Conservation (phyloP, 768 basidiomycete species). For the Lyophyllum atratum region DNA sequence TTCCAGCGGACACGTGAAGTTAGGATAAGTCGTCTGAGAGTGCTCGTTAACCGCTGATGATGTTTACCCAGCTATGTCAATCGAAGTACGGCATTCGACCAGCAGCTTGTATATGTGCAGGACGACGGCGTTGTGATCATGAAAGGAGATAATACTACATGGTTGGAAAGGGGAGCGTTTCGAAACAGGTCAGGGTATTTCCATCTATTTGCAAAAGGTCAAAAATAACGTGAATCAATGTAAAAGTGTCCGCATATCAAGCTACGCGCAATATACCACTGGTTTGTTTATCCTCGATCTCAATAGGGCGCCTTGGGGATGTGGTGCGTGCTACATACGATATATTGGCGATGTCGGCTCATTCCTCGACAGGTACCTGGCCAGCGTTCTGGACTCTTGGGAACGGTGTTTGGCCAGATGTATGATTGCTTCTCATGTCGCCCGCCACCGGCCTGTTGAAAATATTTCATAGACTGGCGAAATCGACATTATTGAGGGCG, state of each 20-base stretch:
- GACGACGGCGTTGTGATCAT: slow-evolving; percentile 66
- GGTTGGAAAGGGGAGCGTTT: slow-evolving; percentile 51
- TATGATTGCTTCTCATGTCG: slow-evolving; percentile 33
- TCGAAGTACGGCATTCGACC: slow-evolving; percentile 48
- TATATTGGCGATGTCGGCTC: background rate
- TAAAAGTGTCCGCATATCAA: slow-evolving; percentile 71
- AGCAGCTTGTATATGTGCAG: slow-evolving; percentile 57
- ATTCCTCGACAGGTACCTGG: slow-evolving; percentile 61
- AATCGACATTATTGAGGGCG: slow-evolving; percentile 84
- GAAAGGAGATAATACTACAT: slow-evolving; percentile 72
- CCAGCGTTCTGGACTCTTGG: slow-evolving; percentile 81
- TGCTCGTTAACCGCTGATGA: slow-evolving; percentile 12
- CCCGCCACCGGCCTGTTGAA: slow-evolving; percentile 2
- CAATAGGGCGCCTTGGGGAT: slow-evolving; percentile 85
- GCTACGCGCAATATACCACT: slow-evolving; percentile 61
- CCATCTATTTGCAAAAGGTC: too few relatives aligned
- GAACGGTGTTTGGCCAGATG: slow-evolving; percentile 61
- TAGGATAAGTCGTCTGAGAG: slow-evolving; percentile 24
- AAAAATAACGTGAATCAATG: background rate
- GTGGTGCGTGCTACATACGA: slow-evolving; percentile 51
- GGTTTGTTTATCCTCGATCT: slow-evolving; percentile 87
- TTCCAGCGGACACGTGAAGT: slow-evolving; percentile 72
- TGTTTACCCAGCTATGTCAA: slow-evolving; percentile 58
- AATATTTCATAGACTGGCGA: slow-evolving; percentile 59
- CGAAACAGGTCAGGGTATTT: slow-evolving; percentile 56